phyloP scores from a whole-genome alignment of 2,329 filamentous ascomycete genomes.

The Penicillium sp. region DNA sequence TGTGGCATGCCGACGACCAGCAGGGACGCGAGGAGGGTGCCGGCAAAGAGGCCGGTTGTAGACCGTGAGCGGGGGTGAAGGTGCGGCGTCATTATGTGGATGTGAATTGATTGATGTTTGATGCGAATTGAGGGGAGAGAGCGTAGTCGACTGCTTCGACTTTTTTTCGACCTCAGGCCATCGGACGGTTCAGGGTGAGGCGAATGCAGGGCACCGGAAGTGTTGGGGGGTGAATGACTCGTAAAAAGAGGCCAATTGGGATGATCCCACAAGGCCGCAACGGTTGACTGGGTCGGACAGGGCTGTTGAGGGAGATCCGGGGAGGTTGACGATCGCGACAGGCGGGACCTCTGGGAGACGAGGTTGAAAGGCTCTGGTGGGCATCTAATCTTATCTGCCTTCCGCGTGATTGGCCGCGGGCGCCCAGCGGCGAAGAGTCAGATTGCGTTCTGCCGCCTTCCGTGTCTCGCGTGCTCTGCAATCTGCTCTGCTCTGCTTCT shows the following conservation, averaged over 20 bases:
- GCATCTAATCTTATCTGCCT: slow-evolving; percentile 48
- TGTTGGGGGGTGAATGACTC: not conserved
- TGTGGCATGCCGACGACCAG: slow-evolving; percentile 91
- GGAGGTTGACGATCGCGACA: slow-evolving; percentile 9
- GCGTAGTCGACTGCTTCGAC: slow-evolving; percentile 17
- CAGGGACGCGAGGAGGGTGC: slow-evolving; percentile 87
- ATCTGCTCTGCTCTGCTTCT: slow-evolving; percentile 1
- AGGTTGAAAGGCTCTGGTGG: slow-evolving; percentile 30
- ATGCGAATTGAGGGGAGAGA: slow-evolving; percentile 20
- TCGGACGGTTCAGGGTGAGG: slow-evolving; percentile 17
- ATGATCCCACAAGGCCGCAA: not conserved
- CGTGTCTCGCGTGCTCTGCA: not conserved
- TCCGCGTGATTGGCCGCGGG: slow-evolving; percentile 32
- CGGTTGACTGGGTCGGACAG: slow-evolving; percentile 3
- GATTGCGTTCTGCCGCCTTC: slow-evolving; percentile 6
- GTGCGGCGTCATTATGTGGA: slow-evolving; percentile 71
- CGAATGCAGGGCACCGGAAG: not conserved
- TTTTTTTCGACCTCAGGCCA: slow-evolving; percentile 23
- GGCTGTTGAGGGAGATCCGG: not conserved
- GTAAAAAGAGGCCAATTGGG: slow-evolving; percentile 20
- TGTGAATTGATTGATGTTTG: not conserved
- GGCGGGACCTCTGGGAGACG: slow-evolving; percentile 14
- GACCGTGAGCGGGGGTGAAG: slow-evolving; percentile 92
- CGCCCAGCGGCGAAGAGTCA: slow-evolving; percentile 17
- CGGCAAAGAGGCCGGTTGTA: slow-evolving; percentile 92